Evolutionary conservation across 75 land plant genomes (phyloP), one percentile per base, ranked within the genome.

Genomic region (Gnetum montanum): DNA sequence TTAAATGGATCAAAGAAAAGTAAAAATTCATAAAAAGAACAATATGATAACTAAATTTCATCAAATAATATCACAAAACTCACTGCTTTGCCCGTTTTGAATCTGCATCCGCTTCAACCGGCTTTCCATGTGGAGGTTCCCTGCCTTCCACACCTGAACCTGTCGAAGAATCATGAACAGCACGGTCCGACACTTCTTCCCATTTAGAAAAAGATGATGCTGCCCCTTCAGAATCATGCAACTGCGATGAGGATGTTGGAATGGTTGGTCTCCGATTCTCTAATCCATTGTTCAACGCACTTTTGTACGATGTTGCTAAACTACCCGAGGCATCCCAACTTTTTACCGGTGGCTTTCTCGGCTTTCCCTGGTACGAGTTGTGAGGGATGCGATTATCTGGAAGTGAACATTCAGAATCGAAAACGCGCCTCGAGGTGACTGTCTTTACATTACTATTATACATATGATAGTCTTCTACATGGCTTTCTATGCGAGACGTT

Each of bases 81-180:
- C 70, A 81, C 84, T 77, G 84, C 34, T 81, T 81, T 18, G 72
- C 70, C 31, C 77, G 80, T 58, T 73, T 81, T 31, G 63, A 64
- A 53, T 81, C 84, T 13, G 52, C 53, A 16, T 81, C 84, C 53
- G 68, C 57, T 2, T 48, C 59, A 51, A 58, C 58, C 5, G 34
- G 49, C 48, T 71, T 71, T 19, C 43, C 25, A 30, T 57, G 44
- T 15, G 52, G 26, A 3, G 23, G 25, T 25, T 76, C 74, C 51
- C 6, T 63, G 35, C 38, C 65, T 34, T 70, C 73, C 18, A 69
- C 44, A 38, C 55, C 35, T 30, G 33, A 59, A 31, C 44, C 31
- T 46, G 57, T 61, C 1, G 24, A 10, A 30, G n/a, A n/a, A 41
- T 66, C 65, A 38, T 66, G 43, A 20, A 43, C 22, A 56, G 33